Evolutionary conservation across 139 green algal species (phyloP).

Genomic region (Ettlia oleoabundans): DNA sequence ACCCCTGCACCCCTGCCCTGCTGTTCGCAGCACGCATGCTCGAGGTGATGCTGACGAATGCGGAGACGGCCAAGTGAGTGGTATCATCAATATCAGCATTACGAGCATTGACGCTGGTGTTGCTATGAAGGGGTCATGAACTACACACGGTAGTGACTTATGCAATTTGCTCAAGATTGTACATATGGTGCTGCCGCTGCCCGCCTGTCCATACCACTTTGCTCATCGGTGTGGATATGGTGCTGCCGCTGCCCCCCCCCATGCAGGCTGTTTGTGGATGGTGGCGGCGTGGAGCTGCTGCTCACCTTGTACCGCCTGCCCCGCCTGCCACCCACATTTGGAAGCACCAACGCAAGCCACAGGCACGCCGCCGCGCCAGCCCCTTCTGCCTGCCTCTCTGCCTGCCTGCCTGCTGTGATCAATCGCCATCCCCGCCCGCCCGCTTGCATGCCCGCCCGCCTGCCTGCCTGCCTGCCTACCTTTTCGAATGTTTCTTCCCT

Average conservation of each 20-base stretch:
- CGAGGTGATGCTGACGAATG: conserved; percentile 82
- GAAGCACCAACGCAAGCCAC: conserved; percentile 74
- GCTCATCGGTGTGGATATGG: no score
- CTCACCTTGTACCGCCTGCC: conserved; percentile 84
- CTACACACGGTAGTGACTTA: no score
- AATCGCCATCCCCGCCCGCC: no score
- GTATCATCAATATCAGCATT: no score
- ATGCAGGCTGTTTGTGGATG: conserved; percentile 75
- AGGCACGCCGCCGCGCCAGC: conserved; percentile 20
- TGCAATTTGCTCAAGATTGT: no score
- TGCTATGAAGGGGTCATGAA: no score
- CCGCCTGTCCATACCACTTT: no score
- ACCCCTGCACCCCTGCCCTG: not conserved
- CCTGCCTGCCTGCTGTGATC: not conserved
- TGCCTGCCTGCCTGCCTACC: not conserved
- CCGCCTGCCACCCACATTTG: conserved; percentile 78
- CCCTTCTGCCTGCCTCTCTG: not conserved
- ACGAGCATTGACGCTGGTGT: no score
- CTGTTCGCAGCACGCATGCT: conserved; percentile 82
- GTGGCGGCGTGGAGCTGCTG: conserved; percentile 77
- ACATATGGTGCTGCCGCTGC: no score
- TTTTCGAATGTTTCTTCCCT: no score
- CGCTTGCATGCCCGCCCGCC: not conserved
- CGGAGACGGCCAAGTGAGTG: conserved; percentile 35
- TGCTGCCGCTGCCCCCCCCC: not conserved